Percentiles rank a stretch among this genome's conserved stretches.
These are phyloP conservation scores for Barbatosphaeria neglecta DNA, from an alignment of 495 filamentous ascomycete species.

Conservation along the genomic window DNA sequence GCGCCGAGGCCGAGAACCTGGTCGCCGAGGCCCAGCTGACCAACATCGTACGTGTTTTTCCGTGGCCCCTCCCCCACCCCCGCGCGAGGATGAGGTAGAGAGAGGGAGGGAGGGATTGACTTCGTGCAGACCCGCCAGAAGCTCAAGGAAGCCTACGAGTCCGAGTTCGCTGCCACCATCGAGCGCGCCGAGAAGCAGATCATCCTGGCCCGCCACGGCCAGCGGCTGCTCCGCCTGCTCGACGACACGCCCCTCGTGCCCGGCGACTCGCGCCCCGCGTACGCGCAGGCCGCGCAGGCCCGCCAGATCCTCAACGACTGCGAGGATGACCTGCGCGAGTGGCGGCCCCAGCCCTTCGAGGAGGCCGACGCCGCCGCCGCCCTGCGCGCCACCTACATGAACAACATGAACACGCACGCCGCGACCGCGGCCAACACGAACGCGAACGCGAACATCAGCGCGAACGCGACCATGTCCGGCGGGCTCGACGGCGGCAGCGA, in stretches of 20 bases:
- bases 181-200: slow-evolving; percentile 95
- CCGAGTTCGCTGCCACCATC: slow-evolving; percentile 76
- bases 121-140: slow-evolving; percentile 67
- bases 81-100: too few species aligned
- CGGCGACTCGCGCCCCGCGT: slow-evolving; percentile 60
- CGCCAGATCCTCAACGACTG: slow-evolving; percentile 84
- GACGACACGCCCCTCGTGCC: slow-evolving; percentile 87
- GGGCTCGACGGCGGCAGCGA: not conserved
- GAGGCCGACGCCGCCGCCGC: slow-evolving; percentile 7
- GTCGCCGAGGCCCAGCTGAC: slow-evolving; percentile 95
- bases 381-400: not conserved
- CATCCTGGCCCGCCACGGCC: slow-evolving; percentile 80
- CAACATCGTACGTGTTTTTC: slow-evolving; percentile 55
- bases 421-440: too few species aligned
- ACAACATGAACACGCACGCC: not conserved
- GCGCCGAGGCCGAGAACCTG: slow-evolving; percentile 87
- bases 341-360: slow-evolving; percentile 51
- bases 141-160: slow-evolving; percentile 82
- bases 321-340: slow-evolving; percentile 72
- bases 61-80: not conserved
- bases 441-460: not conserved
- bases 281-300: slow-evolving; percentile 51
- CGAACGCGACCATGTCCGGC: not conserved
- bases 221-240: slow-evolving; percentile 73
- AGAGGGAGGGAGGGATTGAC: slow-evolving; percentile 4